Conservation (phyloP, 2,329 filamentous ascomycete genomes). For the Plenodomus tracheiphilus region DNA sequence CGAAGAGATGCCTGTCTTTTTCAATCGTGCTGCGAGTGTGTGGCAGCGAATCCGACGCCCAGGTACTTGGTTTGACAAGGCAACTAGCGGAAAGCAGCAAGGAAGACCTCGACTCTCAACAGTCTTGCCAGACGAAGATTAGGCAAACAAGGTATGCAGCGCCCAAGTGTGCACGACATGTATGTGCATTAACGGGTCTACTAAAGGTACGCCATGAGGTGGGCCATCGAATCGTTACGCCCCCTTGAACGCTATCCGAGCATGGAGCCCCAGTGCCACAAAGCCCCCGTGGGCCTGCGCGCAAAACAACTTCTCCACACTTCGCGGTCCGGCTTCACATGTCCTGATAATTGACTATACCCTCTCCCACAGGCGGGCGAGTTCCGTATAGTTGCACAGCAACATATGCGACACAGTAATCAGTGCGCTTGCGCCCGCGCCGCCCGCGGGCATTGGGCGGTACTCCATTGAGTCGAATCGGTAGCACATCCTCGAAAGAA, state of each 20-base stretch:
- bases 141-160: background rate
- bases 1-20: background rate
- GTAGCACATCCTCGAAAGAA: background rate
- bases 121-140: background rate
- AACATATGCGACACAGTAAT: slow-evolving; percentile 33
- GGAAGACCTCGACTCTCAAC: background rate
- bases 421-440: slow-evolving; percentile 34
- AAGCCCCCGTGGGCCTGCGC: slow-evolving; percentile 3
- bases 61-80: background rate
- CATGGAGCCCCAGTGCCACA: slow-evolving; percentile 7
- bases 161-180: background rate
- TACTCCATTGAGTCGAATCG: slow-evolving; percentile 18
- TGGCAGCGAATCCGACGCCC: background rate
- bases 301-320: slow-evolving; percentile 2
- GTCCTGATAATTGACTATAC: slow-evolving; percentile 13
- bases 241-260: slow-evolving; percentile 15
- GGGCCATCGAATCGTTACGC: slow-evolving; percentile 1
- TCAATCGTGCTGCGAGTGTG: background rate
- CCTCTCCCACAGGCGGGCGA: slow-evolving; percentile 30
- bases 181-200: background rate
- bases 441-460: slow-evolving; percentile 33
- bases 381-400: slow-evolving; percentile 27
- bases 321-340: slow-evolving; percentile 10
- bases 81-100: background rate
- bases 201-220: background rate